Conservation (phyloP, 768 basidiomycete species). For the Tylopilus vinaceipallidus region DNA sequence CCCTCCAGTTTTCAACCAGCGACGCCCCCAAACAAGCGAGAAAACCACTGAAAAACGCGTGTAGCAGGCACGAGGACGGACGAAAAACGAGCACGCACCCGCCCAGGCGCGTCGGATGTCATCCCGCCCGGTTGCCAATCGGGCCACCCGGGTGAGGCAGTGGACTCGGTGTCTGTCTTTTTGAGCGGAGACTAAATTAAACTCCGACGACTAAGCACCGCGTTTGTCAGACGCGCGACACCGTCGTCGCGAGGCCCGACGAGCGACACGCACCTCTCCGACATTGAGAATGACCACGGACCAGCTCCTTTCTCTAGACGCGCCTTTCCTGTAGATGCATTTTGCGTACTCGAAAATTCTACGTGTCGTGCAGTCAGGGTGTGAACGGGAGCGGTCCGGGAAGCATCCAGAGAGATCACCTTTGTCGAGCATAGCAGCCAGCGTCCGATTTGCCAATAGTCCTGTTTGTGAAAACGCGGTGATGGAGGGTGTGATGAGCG, state of each 20-base stretch:
- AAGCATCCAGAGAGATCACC: not conserved
- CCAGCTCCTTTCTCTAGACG: not conserved
- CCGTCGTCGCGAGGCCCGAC: slow-evolving; percentile 9
- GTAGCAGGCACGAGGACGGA: not conserved
- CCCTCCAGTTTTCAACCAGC: slow-evolving; percentile 24
- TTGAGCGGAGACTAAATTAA: slow-evolving; percentile 18
- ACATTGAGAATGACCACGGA: not conserved
- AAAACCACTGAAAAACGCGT: slow-evolving; percentile 10
- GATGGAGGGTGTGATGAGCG: slow-evolving; percentile 13
- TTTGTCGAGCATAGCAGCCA: not conserved
- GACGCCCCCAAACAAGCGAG: slow-evolving; percentile 14
- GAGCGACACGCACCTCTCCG: slow-evolving; percentile 1
- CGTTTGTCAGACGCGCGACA: slow-evolving; percentile 6
- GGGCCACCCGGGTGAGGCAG: slow-evolving; percentile 6
- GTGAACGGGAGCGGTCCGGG: not conserved
- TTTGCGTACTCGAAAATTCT: not conserved
- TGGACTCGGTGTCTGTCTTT: not conserved
- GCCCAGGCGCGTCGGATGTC: not conserved
- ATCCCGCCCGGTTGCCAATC: slow-evolving; percentile 13
- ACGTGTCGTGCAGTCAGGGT: not conserved
- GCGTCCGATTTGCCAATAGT: not conserved
- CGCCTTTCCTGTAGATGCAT: too few species aligned
- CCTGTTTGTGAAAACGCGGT: slow-evolving; percentile 3
- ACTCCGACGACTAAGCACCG: slow-evolving; percentile 1
- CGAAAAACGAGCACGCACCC: not conserved